Evolutionary conservation across 2,329 filamentous ascomycete species (phyloP), one percentile per base, ranked within the genome.

Genomic region (Amesomyces nigricolor): DNA sequence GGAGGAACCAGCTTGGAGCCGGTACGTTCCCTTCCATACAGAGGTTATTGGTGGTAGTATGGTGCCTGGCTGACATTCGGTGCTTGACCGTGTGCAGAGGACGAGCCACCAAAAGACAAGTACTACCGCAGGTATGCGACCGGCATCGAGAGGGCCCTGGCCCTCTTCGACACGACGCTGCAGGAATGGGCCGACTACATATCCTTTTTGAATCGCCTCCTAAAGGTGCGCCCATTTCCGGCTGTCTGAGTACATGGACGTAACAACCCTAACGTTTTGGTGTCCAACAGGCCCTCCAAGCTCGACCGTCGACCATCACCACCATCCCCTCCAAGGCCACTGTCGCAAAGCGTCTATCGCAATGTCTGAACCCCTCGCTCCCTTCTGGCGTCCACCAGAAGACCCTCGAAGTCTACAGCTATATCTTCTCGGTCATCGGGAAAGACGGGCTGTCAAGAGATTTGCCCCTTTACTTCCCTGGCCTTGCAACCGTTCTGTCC

Each of bases 121-220:
- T 71, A 78, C 51, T 92, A 89, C 69, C 89, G 91, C 62, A 88
- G 91, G 70, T 99, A 97, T 82, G 90, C 91, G 44, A 83, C 86
- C 47, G 88, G 85, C 56, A 86, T 99, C 62, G 92, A 97, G 67
- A 84, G 91, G 70, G 88, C 91, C 35, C 79, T 99, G 59, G 82
- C 88, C 45, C 79, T 96, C 35, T 99, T 96, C 75, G 94, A 99
- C 69, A 91, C 89, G 14, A 85, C 90, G 30, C 78, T 96, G 63
- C 91, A 97, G 73, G 94, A 99, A 83, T 99, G 94, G 94, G 94
- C 95, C 47, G 94, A 99, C 74, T 99, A 99, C 69, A 99, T 99
- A 66, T 96, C 92, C 16, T 99, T 97, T 70, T 75, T 99, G 54
- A 95, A 89, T 68, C 85, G 90, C 59, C 78, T 99, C 47, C 78